Base-by-base conservation (phyloP, 768 basidiomycete species). In the Panaeolus papilionaceus region DNA sequence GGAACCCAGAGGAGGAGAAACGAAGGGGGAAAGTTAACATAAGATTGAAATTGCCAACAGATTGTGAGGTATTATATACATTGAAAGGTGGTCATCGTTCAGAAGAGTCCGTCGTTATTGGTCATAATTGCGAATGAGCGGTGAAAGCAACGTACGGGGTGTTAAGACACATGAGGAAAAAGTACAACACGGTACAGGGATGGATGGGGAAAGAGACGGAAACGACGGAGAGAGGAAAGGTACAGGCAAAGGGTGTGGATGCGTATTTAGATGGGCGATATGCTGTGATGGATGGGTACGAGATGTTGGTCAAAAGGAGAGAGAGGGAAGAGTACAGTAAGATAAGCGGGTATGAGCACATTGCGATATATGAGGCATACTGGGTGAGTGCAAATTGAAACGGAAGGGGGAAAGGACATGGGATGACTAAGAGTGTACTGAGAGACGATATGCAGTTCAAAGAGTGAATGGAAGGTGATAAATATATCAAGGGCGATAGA, bases 61-160 rank as follows among this genome's bases (percentile, higher is more conserved):
- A 58, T 58, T 28, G 54, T 33, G 54, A 58, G 54, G 54, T 58
- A 58, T 28, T 58, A 28, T 58, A 58, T 58, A 58, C 54, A 58
- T 58, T 58, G 54, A 28, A 14, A 18, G 23, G 54, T 58, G 16
- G 54, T 33, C 54, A 16, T 58, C 33, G 54, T 58, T 58, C 26
- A 33, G 33, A 58, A 58, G 8, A 12, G 33, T 58, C 8, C 33
- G 54, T 58, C 54, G 54, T 58, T 16, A 58, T 58, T 14, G 33
- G 33, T 58, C 54, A 16, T 58, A 4, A 58, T 28, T 33, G 33
- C 14, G 54, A 49, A 9, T 49, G 47, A 23, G 47, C 47, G 20
- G 1, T 9, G 47, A 7, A 49, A 9, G 47, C 11, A 12, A 18
- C 26, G n/a, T 49, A 9, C 20, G 20, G 47, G 16, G 40, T 42